A percentile compares a stretch with the other conserved stretches of the same genome.
These are phyloP conservation scores for Fusarium sarcochroum DNA, from an alignment of 2,329 filamentous ascomycete species.

Conservation along the genomic window DNA sequence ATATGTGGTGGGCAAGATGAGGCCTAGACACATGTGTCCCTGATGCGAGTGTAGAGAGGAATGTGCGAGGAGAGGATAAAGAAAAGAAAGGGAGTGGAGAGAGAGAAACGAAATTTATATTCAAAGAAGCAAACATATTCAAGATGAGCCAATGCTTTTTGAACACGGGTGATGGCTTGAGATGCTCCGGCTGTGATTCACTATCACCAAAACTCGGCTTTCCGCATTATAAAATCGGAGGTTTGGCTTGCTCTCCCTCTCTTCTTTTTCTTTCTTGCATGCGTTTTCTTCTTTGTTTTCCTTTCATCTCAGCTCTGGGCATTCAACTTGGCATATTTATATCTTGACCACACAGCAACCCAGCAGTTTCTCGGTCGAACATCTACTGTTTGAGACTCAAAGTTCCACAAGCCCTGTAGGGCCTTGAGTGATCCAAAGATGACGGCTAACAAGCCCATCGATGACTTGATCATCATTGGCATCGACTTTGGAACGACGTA, in stretches of 20 bases:
- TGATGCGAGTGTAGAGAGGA: background rate
- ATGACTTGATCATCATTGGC: conserved; percentile 54
- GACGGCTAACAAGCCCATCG: background rate
- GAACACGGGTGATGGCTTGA: background rate
- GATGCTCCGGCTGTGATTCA: background rate
- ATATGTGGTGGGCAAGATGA: no score
- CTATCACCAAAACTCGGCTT: background rate
- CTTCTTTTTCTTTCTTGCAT: background rate
- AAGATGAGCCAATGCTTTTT: background rate
- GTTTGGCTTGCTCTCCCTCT: background rate
- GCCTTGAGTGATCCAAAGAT: background rate
- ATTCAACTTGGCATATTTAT: background rate
- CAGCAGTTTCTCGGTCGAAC: background rate
- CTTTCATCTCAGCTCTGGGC: background rate
- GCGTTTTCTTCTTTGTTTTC: background rate
- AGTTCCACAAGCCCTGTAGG: background rate
- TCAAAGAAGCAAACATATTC: background rate
- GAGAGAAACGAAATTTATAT: background rate
- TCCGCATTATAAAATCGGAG: background rate
- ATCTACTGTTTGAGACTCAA: background rate
- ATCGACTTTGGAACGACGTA: conserved; percentile 65
- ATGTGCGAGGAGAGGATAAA: background rate
- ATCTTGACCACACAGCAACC: background rate
- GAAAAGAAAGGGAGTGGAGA: background rate
- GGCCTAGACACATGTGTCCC: background rate